These are phyloP conservation scores for Mycoemilia scoparia DNA, from an alignment of 192 early-diverging fungal species.

Conservation along the genomic window DNA sequence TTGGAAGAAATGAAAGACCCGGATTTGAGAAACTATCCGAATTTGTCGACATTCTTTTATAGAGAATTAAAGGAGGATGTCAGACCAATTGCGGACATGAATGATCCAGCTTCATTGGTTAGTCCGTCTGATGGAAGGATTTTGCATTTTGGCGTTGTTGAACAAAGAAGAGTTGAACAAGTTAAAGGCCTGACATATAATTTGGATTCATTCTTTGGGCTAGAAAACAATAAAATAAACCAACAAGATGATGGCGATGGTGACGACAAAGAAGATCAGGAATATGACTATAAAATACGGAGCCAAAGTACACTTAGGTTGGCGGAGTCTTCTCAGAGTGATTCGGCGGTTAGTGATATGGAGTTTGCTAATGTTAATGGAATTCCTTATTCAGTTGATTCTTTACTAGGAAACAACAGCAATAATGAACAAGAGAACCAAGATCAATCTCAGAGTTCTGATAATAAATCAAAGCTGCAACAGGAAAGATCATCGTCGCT, in stretches of 20 bases:
- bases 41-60: conserved; percentile 86
- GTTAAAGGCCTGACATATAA: conserved; percentile 90
- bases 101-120: conserved; percentile 39
- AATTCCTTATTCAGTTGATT: conserved; percentile 63
- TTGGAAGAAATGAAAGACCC: conserved; percentile 85
- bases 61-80: conserved; percentile 61
- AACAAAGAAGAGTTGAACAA: conserved; percentile 62
- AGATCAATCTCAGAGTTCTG: too few relatives aligned
- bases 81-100: conserved; percentile 42
- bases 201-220: conserved; percentile 72
- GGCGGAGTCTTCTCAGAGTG: conserved; percentile 23
- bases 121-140: conserved; percentile 80
- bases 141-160: conserved; percentile 73
- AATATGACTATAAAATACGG: too few relatives aligned
- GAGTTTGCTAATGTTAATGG: conserved; percentile 79
- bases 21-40: conserved; percentile 59
- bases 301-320: conserved; percentile 5
- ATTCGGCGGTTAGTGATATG: conserved; percentile 35
- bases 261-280: not conserved
- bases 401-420: conserved; percentile 40
- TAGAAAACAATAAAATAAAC: conserved; percentile 5
- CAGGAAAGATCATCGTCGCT: too few relatives aligned
- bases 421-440: conserved; percentile 1
- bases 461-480: too few relatives aligned
- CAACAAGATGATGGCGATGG: not conserved